Evolutionary conservation across 768 basidiomycete genomes (phyloP).

Genomic region (Rhodotorula sphaerocarpa): DNA sequence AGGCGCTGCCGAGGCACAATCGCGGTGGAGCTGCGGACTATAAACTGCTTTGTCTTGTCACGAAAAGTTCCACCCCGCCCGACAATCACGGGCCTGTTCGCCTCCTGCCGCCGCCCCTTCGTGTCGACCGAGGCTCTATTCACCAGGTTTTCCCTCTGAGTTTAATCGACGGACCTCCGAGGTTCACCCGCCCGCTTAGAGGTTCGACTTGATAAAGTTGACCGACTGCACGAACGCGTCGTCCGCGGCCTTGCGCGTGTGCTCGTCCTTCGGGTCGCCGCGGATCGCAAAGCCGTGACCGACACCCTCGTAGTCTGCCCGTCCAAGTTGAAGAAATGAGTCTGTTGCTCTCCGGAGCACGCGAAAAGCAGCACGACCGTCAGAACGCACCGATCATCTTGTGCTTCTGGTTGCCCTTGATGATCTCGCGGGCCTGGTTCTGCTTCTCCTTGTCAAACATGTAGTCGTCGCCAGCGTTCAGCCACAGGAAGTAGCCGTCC

Average conservation of each 20-base stretch:
- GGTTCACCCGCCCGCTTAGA: too few relatives aligned
- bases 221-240: slow-evolving; percentile 53
- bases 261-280: slow-evolving; percentile 36
- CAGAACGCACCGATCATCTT: slow-evolving; percentile 2
- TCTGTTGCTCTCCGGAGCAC: not conserved
- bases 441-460: slow-evolving; percentile 52
- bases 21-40: too few relatives aligned
- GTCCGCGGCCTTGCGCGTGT: slow-evolving; percentile 32
- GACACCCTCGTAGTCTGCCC: slow-evolving; percentile 48
- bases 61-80: too few relatives aligned
- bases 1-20: too few relatives aligned
- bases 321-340: not conserved
- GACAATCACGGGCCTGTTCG: too few relatives aligned
- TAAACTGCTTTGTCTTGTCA: too few relatives aligned
- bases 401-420: slow-evolving; percentile 49
- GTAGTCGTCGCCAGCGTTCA: slow-evolving; percentile 49
- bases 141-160: too few relatives aligned
- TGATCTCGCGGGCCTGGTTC: slow-evolving; percentile 49
- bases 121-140: too few relatives aligned
- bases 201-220: slow-evolving; percentile 51
- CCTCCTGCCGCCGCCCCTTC: too few relatives aligned
- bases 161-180: too few relatives aligned
- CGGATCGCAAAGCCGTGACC: slow-evolving; percentile 52
- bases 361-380: slow-evolving; percentile 45
- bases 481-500: slow-evolving; percentile 54